Conservation (phyloP, 345 rosid species). For the Odontarrhena argentea region DNA sequence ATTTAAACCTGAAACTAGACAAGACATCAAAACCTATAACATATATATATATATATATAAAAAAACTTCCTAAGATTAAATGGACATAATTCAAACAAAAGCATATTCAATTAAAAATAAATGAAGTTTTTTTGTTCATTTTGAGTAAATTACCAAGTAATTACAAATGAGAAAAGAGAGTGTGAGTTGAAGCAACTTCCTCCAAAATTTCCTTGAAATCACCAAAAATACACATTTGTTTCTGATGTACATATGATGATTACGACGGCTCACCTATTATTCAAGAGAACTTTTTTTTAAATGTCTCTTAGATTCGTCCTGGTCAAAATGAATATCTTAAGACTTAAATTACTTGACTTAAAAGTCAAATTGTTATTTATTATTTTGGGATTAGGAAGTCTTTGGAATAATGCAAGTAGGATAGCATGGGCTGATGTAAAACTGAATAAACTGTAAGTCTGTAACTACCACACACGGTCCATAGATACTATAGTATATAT, state of each 20-base stretch:
- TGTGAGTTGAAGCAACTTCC: conserved; percentile 29
- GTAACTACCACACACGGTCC: conserved; percentile 8
- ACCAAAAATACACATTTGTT: conserved; percentile 1
- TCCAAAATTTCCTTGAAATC: conserved; percentile 34
- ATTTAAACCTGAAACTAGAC: no score
- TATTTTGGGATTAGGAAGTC: conserved; percentile 16
- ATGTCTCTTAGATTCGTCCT: background rate
- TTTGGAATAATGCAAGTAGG: conserved; percentile 23
- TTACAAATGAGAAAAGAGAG: background rate
- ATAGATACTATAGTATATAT: background rate
- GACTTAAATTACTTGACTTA: conserved; percentile 26
- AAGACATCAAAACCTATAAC: no score
- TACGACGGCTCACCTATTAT: conserved; percentile 23
- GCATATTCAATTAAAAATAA: no score
- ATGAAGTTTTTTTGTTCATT: background rate
- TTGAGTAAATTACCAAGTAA: background rate
- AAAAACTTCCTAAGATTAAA: no score
- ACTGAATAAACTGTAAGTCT: conserved; percentile 23
- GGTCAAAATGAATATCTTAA: conserved; percentile 26
- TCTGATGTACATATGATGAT: conserved; percentile 35
- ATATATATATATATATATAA: no score
- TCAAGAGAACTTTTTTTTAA: background rate
- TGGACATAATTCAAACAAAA: no score
- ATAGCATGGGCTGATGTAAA: conserved; percentile 12
- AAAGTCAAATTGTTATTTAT: conserved; percentile 36